Evolutionary conservation across 352 stramenopile species (phyloP).

Genomic region (Phytophthora lateralis): DNA sequence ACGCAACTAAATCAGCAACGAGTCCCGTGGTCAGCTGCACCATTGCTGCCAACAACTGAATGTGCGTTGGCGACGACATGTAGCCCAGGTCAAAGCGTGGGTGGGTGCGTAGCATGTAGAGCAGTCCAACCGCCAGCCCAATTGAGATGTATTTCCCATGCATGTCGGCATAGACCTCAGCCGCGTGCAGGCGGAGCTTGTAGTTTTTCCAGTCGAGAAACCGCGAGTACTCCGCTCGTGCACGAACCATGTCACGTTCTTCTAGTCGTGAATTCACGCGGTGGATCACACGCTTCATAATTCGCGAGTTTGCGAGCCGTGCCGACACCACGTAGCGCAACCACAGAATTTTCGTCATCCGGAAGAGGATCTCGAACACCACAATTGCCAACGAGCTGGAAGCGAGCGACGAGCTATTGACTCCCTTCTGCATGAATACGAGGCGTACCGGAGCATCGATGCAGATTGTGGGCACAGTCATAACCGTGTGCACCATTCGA

Average conservation of each 20-base stretch:
- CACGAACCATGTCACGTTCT: constrained; percentile 16
- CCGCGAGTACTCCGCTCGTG: constrained; percentile 37
- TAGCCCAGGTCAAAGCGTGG: constrained; percentile 23
- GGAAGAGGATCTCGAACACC: constrained; percentile 41
- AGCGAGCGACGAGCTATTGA: constrained; percentile 12
- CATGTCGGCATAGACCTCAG: constrained; percentile 52
- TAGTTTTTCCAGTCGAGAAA: constrained; percentile 54
- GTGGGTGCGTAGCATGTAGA: constrained; percentile 29
- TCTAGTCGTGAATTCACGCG: constrained; percentile 44
- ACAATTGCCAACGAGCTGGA: constrained; percentile 34
- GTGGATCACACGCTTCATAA: constrained; percentile 36
- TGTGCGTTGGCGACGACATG: constrained; percentile 10
- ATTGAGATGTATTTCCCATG: constrained; percentile 55
- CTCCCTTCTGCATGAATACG: constrained; percentile 37
- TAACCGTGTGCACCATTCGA: constrained; percentile 28
- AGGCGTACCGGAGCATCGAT: constrained; percentile 44
- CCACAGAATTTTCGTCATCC: constrained; percentile 38
- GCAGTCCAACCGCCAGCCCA: constrained; percentile 27
- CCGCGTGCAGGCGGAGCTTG: constrained; percentile 35
- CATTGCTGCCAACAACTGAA: constrained; percentile 10
- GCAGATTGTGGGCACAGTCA: constrained; percentile 40
- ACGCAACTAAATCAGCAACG: constrained; percentile 38
- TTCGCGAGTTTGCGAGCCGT: constrained; percentile 27
- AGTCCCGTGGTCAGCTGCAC: constrained; percentile 24
- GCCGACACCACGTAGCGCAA: constrained; percentile 29